Base-by-base conservation (phyloP, 768 basidiomycete genomes). In the Pleurotus platypus region DNA sequence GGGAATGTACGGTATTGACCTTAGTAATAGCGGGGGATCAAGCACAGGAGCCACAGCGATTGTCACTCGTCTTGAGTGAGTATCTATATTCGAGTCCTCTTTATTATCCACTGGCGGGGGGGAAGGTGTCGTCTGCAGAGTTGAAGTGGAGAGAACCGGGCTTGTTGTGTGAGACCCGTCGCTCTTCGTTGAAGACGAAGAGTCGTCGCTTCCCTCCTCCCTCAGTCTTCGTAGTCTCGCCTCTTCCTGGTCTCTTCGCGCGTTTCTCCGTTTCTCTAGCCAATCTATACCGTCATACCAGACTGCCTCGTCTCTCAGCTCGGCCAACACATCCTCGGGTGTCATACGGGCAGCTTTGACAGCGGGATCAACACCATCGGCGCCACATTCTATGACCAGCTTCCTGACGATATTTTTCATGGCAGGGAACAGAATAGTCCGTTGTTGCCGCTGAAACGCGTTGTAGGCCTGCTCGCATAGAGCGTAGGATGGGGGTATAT, bases 221-320 rank as follows among this genome's bases (percentile, higher is more conserved):
- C 40, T 63, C 60, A 16, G 57, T 58, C 60, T 57, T 60, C 62
- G 65, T 67, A 57, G 62, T 61, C 60, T 66, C 68, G 37, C 58
- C 22, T 63, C 70, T 39, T 67, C 62, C 16, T 70, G 66, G 43
- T 74, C 58, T 55, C 60, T 30, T 8, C 48, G 13, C 42, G 55
- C 72, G 51, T 82, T 80, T 57, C 72, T 64, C 59, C 75, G 71
- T 55, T 77, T 67, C 65, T 81, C 80, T 4, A 80, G 63, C 86
- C 88, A 89, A 64, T 90, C 86, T 2, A 87, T 75, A 0, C 88
- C 88, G 53, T 89, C 85, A 57, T 82, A 86, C 89, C 89, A 91
- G 2, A 85, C 72, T 0, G 79, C 81, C 46, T 85, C 81, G 59
- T 86, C 80, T 40, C 84, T 73, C 57, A 92, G 59, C 47, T 80